Evolutionary conservation across 495 filamentous ascomycete species (phyloP).

Genomic region (Usnea hakonensis): DNA sequence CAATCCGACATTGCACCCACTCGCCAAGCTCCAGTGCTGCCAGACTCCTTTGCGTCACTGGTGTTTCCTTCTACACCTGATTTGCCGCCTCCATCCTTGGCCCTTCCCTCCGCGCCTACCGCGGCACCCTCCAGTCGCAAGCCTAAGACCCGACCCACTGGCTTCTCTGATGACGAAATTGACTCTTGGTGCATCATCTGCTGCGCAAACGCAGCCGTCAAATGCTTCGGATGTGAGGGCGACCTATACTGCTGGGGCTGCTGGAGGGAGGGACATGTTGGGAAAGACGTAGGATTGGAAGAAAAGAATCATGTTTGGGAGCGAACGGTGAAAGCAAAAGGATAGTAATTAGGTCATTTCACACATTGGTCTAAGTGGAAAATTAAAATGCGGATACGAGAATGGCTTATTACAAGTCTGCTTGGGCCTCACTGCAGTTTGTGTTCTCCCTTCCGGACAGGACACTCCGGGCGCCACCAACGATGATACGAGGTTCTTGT

Average conservation of each 20-base stretch:
- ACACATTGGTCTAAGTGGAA: too few species aligned
- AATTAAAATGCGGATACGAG: too few species aligned
- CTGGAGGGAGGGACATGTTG: conserved; percentile 63
- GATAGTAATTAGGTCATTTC: neutral
- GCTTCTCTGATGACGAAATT: conserved; percentile 27
- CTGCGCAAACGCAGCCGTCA: conserved; percentile 54
- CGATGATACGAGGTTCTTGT: too few species aligned
- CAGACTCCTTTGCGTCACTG: conserved; percentile 17
- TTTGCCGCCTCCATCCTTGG: neutral
- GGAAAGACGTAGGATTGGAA: conserved; percentile 29
- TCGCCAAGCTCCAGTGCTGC: neutral
- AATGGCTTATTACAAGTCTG: too few species aligned
- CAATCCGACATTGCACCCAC: neutral
- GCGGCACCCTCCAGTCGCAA: conserved; percentile 10
- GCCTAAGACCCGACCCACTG: neutral
- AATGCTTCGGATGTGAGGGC: conserved; percentile 55
- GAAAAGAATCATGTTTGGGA: conserved; percentile 20
- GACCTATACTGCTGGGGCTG: conserved; percentile 60
- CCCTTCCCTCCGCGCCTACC: conserved; percentile 18
- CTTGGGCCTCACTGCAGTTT: too few species aligned
- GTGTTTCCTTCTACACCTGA: conserved; percentile 17
- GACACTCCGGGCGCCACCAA: too few species aligned
- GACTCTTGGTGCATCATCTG: conserved; percentile 66
- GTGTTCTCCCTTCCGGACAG: too few species aligned
- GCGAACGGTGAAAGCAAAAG: conserved; percentile 8